Base-by-base conservation (phyloP, 352 stramenopile species). In the Aphanomyces cochlioides region DNA sequence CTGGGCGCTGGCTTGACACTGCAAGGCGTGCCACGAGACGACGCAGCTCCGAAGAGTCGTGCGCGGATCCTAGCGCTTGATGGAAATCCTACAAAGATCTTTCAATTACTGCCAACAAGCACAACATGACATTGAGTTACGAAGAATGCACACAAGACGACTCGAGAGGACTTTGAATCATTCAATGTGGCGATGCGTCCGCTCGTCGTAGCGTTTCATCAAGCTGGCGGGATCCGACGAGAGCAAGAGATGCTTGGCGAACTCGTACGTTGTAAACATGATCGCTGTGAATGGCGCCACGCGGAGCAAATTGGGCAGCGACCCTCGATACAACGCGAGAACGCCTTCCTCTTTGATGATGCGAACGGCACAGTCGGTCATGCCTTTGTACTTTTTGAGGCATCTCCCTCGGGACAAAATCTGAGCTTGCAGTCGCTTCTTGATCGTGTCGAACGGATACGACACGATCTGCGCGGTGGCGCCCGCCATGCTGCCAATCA, bases 401-500 rank as follows among this genome's bases (percentile, higher is more conserved):
- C 12, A 3, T 28, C 28, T 0, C 28, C 28, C 28, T 0, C 28
- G 28, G 40, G 7, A 15, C 50, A 75, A 40, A 19, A 75, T 66
- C 69, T 91, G 81, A 3, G 69, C 78, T 73, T 95, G 87, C 56
- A 95, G 82, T 3, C 85, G 82, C 73, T 92, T 92, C 75, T 92
- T 92, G n/a, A 95, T 81, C 34, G 81, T 89, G 69, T 95, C 85
- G 66, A 95, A 95, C 53, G 87, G 87, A 71, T 95, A 95, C 36
- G 85, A 82, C n/a, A 92, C 82, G n/a, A 85, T 91, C 75, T 95
- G 87, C 10, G 83, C 86, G 48, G 90, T 78, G 4, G 84, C 85
- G 7, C 85, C 85, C 0, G 87, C 80, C 19, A 90, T 71, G 54
- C 82, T 90, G 37, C 87, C 87, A 59, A 85, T 89, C 19, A 91